Evolutionary conservation across 2,329 filamentous ascomycete species (phyloP).

Genomic region (Colletotrichum sp.): DNA sequence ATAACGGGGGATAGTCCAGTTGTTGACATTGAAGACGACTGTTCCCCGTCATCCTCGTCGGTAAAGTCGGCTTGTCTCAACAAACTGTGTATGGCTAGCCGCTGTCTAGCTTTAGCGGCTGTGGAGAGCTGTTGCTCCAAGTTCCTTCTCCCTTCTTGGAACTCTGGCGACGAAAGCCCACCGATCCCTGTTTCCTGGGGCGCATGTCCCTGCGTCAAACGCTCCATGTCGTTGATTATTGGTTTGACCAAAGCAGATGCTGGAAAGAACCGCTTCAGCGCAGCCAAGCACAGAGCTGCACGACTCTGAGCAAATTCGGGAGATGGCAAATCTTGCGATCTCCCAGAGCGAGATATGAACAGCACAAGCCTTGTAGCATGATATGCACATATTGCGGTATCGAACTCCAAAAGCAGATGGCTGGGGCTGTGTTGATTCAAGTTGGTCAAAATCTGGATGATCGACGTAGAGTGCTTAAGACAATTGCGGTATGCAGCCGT

Average conservation of each 20-base stretch:
- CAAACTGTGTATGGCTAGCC: constrained; percentile 32
- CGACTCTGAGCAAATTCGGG: constrained; percentile 28
- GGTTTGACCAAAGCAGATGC: constrained; percentile 25
- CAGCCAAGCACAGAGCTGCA: constrained; percentile 28
- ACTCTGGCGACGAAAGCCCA: constrained; percentile 17
- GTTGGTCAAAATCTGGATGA: constrained; percentile 36
- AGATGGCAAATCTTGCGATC: constrained; percentile 8
- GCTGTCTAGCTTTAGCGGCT: constrained; percentile 24
- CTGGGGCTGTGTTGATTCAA: constrained; percentile 28
- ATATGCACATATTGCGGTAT: constrained; percentile 46
- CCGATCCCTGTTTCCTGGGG: constrained; percentile 13
- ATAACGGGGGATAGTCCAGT: background rate
- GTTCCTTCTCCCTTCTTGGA: background rate
- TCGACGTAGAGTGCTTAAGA: constrained; percentile 40
- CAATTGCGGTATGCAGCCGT: constrained; percentile 34
- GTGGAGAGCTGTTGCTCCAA: constrained; percentile 20
- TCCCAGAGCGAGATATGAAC: constrained; percentile 26
- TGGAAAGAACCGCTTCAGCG: constrained; percentile 28
- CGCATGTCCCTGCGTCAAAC: background rate
- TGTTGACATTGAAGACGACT: background rate
- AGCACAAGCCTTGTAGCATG: constrained; percentile 41
- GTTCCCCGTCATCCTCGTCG: constrained; percentile 26
- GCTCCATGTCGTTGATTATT: constrained; percentile 29
- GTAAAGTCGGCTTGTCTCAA: constrained; percentile 28
- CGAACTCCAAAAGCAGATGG: constrained; percentile 38